A percentile compares a stretch with the other conserved stretches of the same genome.
Conservation (phyloP, 139 green algal genomes). For the Spirogloea muscicola region DNA sequence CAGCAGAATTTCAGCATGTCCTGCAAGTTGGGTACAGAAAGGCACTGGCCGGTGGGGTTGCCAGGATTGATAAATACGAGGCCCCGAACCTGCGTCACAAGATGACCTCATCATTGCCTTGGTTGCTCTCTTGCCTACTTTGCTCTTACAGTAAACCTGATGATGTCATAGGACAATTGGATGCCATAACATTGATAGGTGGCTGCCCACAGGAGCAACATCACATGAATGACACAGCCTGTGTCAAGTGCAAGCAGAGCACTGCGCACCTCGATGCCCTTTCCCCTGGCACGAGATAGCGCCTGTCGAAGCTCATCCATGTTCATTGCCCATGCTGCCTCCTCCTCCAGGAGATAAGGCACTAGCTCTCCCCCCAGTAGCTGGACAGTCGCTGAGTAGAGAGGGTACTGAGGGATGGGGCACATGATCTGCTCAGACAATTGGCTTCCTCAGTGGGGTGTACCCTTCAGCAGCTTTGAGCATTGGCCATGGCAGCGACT, state of each 20-base stretch:
- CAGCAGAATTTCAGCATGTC: slow-evolving; percentile 75
- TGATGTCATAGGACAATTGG: neutral
- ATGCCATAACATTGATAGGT: neutral
- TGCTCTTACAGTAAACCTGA: neutral
- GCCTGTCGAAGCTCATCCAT: slow-evolving; percentile 57
- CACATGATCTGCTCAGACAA: slow-evolving; percentile 27
- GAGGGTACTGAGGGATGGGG: slow-evolving; percentile 66
- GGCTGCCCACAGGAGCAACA: too few relatives aligned
- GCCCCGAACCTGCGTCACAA: slow-evolving; percentile 58
- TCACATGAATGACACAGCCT: too few relatives aligned
- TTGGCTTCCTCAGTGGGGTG: too few relatives aligned
- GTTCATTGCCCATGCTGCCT: slow-evolving; percentile 68
- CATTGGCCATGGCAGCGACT: too few relatives aligned
- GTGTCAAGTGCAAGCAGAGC: too few relatives aligned
- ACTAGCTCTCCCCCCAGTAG: slow-evolving; percentile 81
- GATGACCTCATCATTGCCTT: slow-evolving; percentile 42
- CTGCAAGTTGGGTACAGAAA: slow-evolving; percentile 62
- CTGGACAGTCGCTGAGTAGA: slow-evolving; percentile 79
- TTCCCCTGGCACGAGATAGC: slow-evolving; percentile 48
- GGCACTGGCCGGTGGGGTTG: slow-evolving; percentile 86
- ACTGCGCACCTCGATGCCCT: slow-evolving; percentile 50
- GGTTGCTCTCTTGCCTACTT: slow-evolving; percentile 6
- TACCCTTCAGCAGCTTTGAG: too few relatives aligned
- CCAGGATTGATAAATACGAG: slow-evolving; percentile 94
- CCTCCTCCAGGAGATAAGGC: slow-evolving; percentile 87